Evolutionary conservation across 2,329 filamentous ascomycete genomes (phyloP).

Genomic region (Fusarium sublunatum): DNA sequence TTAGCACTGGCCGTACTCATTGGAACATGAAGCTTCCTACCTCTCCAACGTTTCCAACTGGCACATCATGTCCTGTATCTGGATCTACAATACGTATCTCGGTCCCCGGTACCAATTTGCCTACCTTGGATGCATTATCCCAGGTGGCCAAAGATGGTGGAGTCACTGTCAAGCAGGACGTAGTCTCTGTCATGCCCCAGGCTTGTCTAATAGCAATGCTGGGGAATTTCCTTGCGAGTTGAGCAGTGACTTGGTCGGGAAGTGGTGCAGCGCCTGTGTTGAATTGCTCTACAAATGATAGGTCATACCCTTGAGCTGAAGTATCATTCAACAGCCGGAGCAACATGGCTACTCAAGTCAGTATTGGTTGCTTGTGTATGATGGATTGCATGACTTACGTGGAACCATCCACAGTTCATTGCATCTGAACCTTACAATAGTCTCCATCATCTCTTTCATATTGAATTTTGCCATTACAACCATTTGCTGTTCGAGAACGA

Average conservation of each 20-base stretch:
- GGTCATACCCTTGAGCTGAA: constrained; percentile 26
- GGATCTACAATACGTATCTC: constrained; percentile 78
- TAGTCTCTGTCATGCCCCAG: constrained; percentile 92
- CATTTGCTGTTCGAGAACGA: no score
- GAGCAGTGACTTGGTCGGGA: constrained; percentile 12
- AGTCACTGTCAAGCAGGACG: constrained; percentile 78
- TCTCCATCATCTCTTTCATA: no score
- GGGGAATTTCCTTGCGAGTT: constrained; percentile 27
- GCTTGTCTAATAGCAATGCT: constrained; percentile 50
- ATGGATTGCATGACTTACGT: no score
- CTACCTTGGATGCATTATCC: constrained; percentile 18
- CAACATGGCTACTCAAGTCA: no score
- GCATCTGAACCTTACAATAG: no score
- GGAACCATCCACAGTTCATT: no score
- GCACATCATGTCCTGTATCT: constrained; percentile 67
- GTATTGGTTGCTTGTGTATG: no score
- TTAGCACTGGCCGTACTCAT: no score
- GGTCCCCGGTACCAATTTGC: constrained; percentile 58
- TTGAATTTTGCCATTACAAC: no score
- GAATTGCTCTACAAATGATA: constrained; percentile 20
- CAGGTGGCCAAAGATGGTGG: constrained; percentile 71
- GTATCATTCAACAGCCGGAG: no score
- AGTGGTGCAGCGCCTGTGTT: constrained; percentile 35
- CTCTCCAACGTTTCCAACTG: constrained; percentile 67
- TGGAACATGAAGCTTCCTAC: no score